phyloP scores from a whole-genome alignment of 2,329 filamentous ascomycete genomes.

The Penicillium sp. region DNA sequence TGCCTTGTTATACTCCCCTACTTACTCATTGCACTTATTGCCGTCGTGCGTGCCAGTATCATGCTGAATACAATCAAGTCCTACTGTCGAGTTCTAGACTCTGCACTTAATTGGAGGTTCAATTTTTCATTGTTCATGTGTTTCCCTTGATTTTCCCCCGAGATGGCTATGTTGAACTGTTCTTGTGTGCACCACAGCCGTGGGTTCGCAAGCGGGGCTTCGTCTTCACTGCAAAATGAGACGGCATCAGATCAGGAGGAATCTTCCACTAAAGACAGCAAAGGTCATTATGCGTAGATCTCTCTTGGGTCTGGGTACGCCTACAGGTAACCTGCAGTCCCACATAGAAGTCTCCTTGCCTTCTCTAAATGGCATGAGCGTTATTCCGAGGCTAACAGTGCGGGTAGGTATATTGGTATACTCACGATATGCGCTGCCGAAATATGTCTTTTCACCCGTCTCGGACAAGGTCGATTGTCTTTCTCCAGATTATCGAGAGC shows the following conservation, averaged over 20 bases:
- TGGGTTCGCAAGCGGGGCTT: not conserved
- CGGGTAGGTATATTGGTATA: not conserved
- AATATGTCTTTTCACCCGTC: not conserved
- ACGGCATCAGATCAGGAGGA: not conserved
- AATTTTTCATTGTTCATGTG: not conserved
- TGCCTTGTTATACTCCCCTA: not conserved
- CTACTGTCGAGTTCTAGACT: not conserved
- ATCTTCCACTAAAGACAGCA: not conserved
- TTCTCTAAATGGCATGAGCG: not conserved
- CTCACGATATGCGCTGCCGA: not conserved
- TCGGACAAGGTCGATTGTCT: not conserved
- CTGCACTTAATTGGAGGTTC: not conserved
- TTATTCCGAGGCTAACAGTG: not conserved
- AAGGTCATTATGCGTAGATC: not conserved
- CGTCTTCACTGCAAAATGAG: not conserved
- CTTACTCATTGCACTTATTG: not conserved
- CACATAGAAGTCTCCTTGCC: not conserved
- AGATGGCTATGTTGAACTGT: not conserved
- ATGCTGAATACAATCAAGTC: not conserved
- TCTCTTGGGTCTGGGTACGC: not conserved
- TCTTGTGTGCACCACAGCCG: too few relatives aligned
- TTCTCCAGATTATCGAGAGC: not conserved
- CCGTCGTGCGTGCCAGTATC: not conserved
- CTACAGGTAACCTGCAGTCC: not conserved
- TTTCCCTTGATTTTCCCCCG: not conserved